These are phyloP conservation scores for Phyllosticta citribraziliensis DNA, from an alignment of 2,329 filamentous ascomycete genomes.

Conservation along the genomic window DNA sequence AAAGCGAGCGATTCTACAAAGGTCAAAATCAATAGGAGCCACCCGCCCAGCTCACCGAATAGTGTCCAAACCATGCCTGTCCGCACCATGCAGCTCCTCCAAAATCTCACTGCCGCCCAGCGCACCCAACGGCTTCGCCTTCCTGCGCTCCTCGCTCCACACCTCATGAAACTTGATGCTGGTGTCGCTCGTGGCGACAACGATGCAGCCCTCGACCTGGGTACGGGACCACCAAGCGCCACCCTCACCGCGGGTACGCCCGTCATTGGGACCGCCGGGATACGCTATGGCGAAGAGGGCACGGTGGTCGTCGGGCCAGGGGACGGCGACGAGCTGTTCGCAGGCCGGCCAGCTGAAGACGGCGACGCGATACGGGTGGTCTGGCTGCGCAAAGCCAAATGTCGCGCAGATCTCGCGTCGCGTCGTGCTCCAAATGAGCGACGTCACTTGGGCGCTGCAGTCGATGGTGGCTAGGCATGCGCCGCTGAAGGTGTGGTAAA, in stretches of 20 bases:
- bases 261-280: constrained; percentile 49
- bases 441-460: constrained; percentile 87
- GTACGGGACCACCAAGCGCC: constrained; percentile 47
- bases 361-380: constrained; percentile 80
- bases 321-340: constrained; percentile 71
- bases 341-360: constrained; percentile 94
- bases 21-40: background rate
- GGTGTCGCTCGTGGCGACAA: constrained; percentile 84
- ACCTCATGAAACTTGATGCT: constrained; percentile 94
- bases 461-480: constrained; percentile 81
- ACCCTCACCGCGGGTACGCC: constrained; percentile 37
- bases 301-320: constrained; percentile 69
- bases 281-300: constrained; percentile 85
- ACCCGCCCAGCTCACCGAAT: background rate
- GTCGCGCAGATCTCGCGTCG: constrained; percentile 83
- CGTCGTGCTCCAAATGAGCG: constrained; percentile 79
- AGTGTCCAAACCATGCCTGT: constrained; percentile 49
- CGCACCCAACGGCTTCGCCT: constrained; percentile 36
- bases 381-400: constrained; percentile 85
- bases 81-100: constrained; percentile 70
- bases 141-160: constrained; percentile 60
- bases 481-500: constrained; percentile 80
- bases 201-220: constrained; percentile 68
- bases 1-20: background rate
- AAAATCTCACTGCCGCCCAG: constrained; percentile 79